Evolutionary conservation across 2,329 filamentous ascomycete genomes (phyloP).

Genomic region (Pestalotiopsis sp.): DNA sequence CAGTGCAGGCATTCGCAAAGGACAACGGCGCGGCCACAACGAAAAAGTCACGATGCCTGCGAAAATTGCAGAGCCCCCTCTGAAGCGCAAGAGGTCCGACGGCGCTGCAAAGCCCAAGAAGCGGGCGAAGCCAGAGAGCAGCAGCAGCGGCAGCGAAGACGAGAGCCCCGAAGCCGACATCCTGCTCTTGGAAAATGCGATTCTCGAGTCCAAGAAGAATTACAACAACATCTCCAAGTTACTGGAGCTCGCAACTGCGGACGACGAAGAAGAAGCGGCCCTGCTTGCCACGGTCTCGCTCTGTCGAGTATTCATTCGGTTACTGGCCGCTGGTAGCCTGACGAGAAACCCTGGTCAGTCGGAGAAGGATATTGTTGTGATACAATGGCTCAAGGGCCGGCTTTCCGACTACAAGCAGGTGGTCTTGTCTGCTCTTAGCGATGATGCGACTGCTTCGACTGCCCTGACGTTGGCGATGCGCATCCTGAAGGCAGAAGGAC

Average conservation of each 20-base stretch:
- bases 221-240: conserved; percentile 88
- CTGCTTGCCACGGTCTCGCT: conserved; percentile 77
- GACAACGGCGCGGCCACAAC: not conserved
- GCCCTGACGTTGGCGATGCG: conserved; percentile 82
- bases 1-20: not conserved
- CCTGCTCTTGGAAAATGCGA: conserved; percentile 75
- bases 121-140: conserved; percentile 50
- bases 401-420: conserved; percentile 71
- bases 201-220: conserved; percentile 83
- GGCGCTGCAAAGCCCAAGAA: conserved; percentile 51
- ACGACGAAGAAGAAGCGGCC: conserved; percentile 56
- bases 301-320: conserved; percentile 82
- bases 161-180: conserved; percentile 65
- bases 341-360: conserved; percentile 65
- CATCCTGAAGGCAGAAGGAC: conserved; percentile 78
- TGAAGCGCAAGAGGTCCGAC: conserved; percentile 57
- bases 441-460: conserved; percentile 67
- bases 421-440: conserved; percentile 64
- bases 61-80: conserved; percentile 30
- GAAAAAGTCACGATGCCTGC: conserved; percentile 30
- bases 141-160: conserved; percentile 47
- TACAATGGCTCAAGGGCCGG: conserved; percentile 77
- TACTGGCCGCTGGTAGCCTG: conserved; percentile 76
- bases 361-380: conserved; percentile 75
- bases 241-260: conserved; percentile 59